These are phyloP conservation scores for Tylopilus rubrobrunneus DNA, from an alignment of 768 basidiomycete species.

Conservation along the genomic window DNA sequence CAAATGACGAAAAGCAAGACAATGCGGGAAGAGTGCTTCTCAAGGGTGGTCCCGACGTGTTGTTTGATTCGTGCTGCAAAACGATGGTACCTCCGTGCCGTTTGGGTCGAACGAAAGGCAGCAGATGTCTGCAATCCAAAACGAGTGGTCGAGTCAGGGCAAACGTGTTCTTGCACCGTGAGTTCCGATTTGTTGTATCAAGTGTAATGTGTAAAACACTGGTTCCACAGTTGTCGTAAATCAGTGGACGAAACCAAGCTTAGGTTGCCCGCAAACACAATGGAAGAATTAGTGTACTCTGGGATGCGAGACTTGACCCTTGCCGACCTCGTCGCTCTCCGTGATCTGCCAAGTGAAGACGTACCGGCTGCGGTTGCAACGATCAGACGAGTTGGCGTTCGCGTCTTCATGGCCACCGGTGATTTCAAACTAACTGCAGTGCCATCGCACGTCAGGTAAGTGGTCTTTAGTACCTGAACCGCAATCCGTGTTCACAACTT, in stretches of 20 bases:
- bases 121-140: too few relatives aligned
- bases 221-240: constrained; percentile 27
- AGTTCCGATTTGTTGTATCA: not conserved
- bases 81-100: constrained; percentile 23
- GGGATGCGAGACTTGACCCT: constrained; percentile 40
- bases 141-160: too few relatives aligned
- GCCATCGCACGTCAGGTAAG: too few relatives aligned
- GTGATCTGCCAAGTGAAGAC: constrained; percentile 56
- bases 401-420: too few relatives aligned
- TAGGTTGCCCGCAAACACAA: constrained; percentile 18
- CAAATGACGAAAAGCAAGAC: too few relatives aligned
- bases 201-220: not conserved
- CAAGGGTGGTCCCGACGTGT: constrained; percentile 45
- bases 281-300: constrained; percentile 38
- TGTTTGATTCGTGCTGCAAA: constrained; percentile 35
- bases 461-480: too few relatives aligned
- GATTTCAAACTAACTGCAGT: too few relatives aligned
- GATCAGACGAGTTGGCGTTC: too few relatives aligned
- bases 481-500: too few relatives aligned
- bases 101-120: too few relatives aligned
- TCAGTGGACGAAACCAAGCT: constrained; percentile 19
- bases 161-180: constrained; percentile 34
- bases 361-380: constrained; percentile 39
- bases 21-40: too few relatives aligned
- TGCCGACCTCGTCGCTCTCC: constrained; percentile 49